These are phyloP conservation scores for Leptographium procerum DNA, from an alignment of 2,329 filamentous ascomycete genomes.

Conservation along the genomic window DNA sequence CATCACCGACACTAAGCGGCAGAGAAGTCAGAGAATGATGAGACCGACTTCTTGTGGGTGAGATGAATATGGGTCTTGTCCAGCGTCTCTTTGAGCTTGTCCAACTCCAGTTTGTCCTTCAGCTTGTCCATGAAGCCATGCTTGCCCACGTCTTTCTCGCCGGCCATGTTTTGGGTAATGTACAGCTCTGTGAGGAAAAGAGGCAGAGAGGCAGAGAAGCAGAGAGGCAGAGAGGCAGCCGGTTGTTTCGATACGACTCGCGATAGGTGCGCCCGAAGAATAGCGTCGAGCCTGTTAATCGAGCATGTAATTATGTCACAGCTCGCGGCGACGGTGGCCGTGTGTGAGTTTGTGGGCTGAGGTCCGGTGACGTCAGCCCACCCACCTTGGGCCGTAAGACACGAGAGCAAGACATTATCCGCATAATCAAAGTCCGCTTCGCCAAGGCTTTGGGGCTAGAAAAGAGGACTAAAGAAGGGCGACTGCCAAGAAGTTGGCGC, in stretches of 20 bases:
- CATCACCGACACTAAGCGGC: too few species aligned
- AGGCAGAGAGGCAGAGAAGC: background rate
- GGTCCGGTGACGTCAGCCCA: background rate
- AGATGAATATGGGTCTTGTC: conserved; percentile 38
- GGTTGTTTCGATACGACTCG: background rate
- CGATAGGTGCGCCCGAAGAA: background rate
- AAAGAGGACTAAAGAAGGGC: background rate
- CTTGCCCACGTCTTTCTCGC: background rate
- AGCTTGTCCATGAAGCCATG: conserved; percentile 27
- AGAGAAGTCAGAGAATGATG: background rate
- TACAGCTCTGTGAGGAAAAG: background rate
- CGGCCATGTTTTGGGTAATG: background rate
- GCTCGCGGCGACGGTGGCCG: too few species aligned
- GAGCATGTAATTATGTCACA: background rate
- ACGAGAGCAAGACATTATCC: background rate
- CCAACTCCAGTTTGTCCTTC: conserved; percentile 34
- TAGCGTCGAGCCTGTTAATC: background rate
- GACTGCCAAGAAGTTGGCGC: background rate
- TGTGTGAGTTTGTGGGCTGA: background rate
- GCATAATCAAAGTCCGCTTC: background rate
- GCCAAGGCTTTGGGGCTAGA: background rate
- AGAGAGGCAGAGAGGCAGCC: background rate
- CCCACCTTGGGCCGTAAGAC: background rate
- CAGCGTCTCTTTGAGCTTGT: conserved; percentile 33
- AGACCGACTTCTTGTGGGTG: conserved; percentile 44